Percentiles rank a stretch among this genome's conserved stretches.
These are phyloP conservation scores for Scytalidium sp. DNA, from an alignment of 2,329 filamentous ascomycete species.

Conservation along the genomic window DNA sequence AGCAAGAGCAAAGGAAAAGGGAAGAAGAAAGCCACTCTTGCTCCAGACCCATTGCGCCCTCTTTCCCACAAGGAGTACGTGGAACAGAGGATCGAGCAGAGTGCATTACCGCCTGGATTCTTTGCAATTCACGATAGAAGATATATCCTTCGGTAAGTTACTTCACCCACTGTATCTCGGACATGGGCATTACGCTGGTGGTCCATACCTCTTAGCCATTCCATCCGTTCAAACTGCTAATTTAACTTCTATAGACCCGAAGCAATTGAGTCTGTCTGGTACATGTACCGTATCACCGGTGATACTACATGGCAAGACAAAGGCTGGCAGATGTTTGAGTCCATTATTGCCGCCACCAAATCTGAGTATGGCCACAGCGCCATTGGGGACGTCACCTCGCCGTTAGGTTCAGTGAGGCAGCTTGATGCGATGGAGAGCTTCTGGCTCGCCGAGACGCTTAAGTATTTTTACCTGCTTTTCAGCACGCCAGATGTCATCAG, in stretches of 20 bases:
- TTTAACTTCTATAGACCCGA: slow-evolving; percentile 57
- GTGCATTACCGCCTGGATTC: slow-evolving; percentile 50
- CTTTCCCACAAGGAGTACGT: slow-evolving; percentile 54
- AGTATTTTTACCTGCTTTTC: slow-evolving; percentile 87
- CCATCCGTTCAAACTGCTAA: too few species aligned
- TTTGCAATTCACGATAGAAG: slow-evolving; percentile 38
- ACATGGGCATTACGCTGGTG: background rate
- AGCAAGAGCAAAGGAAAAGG: background rate
- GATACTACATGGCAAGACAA: slow-evolving; percentile 72
- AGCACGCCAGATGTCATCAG: slow-evolving; percentile 60
- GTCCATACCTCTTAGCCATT: slow-evolving; percentile 11
- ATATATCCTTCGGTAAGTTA: slow-evolving; percentile 61
- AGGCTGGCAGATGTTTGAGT: slow-evolving; percentile 82
- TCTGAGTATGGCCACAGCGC: slow-evolving; percentile 69
- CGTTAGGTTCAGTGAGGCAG: slow-evolving; percentile 33
- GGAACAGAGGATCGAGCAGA: slow-evolving; percentile 37
- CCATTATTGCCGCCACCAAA: slow-evolving; percentile 63
- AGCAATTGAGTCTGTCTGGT: slow-evolving; percentile 84
- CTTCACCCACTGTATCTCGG: slow-evolving; percentile 23
- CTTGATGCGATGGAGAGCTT: slow-evolving; percentile 79
- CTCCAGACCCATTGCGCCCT: slow-evolving; percentile 20
- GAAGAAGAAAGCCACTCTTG: slow-evolving; percentile 2
- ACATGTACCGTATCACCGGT: slow-evolving; percentile 87
- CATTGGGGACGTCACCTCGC: slow-evolving; percentile 57
- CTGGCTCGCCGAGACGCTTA: slow-evolving; percentile 87